Evolutionary conservation across 1,139 yeast species (phyloP).

Genomic region (Eremothecium cymbalariae): DNA sequence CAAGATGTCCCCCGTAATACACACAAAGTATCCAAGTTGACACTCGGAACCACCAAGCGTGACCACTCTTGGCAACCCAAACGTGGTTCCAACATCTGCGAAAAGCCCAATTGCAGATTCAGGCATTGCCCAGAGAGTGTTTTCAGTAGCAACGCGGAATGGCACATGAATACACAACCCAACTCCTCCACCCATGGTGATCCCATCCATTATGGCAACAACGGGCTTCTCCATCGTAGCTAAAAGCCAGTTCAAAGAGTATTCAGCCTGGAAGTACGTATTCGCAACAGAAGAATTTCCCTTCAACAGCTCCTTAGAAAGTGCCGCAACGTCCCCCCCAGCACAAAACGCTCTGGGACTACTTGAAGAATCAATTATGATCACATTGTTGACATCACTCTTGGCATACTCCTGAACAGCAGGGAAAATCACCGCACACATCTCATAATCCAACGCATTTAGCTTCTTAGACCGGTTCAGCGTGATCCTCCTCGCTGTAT

Average conservation of each 20-base stretch:
- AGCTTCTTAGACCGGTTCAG: slow-evolving; percentile 77
- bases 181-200: slow-evolving; percentile 98
- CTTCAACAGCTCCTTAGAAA: slow-evolving; percentile 45
- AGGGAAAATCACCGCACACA: slow-evolving; percentile 70
- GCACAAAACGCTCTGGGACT: slow-evolving; percentile 52
- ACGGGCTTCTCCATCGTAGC: slow-evolving; percentile 81
- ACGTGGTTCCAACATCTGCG: slow-evolving; percentile 94
- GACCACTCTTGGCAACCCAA: slow-evolving; percentile 66
- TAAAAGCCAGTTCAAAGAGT: slow-evolving; percentile 68
- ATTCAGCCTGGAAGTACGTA: slow-evolving; percentile 71
- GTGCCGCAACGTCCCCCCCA: slow-evolving; percentile 89
- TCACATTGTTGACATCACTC: slow-evolving; percentile 52
- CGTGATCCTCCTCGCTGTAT: slow-evolving; percentile 62
- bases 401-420: slow-evolving; percentile 71
- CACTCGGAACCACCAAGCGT: slow-evolving; percentile 45
- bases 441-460: slow-evolving; percentile 73
- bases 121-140: slow-evolving; percentile 92
- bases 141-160: slow-evolving; percentile 84
- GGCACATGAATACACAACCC: slow-evolving; percentile 92
- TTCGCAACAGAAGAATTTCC: slow-evolving; percentile 44
- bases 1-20: slow-evolving; percentile 76
- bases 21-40: slow-evolving; percentile 74
- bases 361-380: slow-evolving; percentile 58
- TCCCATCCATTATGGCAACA: slow-evolving; percentile 79
- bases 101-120: slow-evolving; percentile 95